Evolutionary conservation across 495 filamentous ascomycete genomes (phyloP).

Genomic region (Neurospora sp.): DNA sequence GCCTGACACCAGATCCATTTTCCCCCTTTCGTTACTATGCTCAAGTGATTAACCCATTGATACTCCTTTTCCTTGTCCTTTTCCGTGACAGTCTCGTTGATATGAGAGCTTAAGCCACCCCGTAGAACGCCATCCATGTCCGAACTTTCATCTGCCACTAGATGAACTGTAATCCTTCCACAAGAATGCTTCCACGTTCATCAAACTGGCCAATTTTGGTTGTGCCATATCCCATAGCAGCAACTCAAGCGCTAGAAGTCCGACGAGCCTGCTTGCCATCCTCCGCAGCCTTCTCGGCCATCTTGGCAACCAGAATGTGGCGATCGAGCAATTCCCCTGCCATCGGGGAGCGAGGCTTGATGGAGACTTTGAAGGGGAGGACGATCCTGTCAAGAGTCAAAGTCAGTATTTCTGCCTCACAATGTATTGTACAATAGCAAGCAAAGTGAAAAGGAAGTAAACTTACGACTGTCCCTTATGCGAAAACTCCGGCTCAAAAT

Average conservation of each 20-base stretch:
- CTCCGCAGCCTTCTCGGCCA: background rate
- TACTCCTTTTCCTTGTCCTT: background rate
- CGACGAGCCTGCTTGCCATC: background rate
- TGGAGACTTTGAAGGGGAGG: slow-evolving; percentile 11
- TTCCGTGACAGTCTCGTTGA: background rate
- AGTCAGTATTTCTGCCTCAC: no score
- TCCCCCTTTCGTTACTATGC: background rate
- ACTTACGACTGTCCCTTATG: slow-evolving; percentile 24
- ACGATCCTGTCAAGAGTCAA: slow-evolving; percentile 7
- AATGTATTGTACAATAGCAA: no score
- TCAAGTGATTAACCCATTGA: background rate
- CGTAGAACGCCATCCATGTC: background rate
- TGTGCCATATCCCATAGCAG: background rate
- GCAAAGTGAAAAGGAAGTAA: no score
- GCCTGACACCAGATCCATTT: background rate
- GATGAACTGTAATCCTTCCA: background rate
- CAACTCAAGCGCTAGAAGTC: background rate
- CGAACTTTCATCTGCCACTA: background rate
- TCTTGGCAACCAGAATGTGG: background rate
- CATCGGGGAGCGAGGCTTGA: slow-evolving; percentile 7
- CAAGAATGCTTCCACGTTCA: background rate
- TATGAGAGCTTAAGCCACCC: background rate
- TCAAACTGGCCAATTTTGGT: background rate
- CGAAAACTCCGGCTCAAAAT: slow-evolving; percentile 22
- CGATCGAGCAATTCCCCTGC: slow-evolving; percentile 6